Conservation (phyloP, 1,139 yeast species). For the Zygosaccharomyces sapae region DNA sequence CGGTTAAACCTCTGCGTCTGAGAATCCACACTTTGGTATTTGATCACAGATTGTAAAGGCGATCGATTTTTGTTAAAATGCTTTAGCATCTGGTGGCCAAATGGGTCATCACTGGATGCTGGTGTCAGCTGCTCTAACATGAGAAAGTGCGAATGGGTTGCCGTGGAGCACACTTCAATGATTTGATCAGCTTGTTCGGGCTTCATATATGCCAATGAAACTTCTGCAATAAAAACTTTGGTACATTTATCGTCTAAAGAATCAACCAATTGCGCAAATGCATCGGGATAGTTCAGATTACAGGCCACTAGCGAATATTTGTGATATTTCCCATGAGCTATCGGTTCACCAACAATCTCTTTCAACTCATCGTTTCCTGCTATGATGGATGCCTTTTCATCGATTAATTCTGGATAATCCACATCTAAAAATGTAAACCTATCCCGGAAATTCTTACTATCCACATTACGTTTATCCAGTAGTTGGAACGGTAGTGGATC, state of each 20-base stretch:
- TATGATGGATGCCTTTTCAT: conserved; percentile 52
- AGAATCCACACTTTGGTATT: conserved; percentile 49
- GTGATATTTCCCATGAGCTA: conserved; percentile 3
- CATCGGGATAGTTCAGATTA: conserved; percentile 51
- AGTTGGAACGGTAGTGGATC: conserved; percentile 74
- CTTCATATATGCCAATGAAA: conserved; percentile 76
- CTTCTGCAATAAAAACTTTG: conserved; percentile 72
- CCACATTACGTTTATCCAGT: conserved; percentile 38
- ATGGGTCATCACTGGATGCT: conserved; percentile 56
- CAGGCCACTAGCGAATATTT: conserved; percentile 64
- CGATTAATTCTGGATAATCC: conserved; percentile 68
- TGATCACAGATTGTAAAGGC: conserved; percentile 60
- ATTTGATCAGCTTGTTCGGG: conserved; percentile 64
- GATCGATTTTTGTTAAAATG: conserved; percentile 67
- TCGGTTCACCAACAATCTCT: conserved; percentile 43
- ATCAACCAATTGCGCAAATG: conserved; percentile 42
- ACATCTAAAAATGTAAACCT: conserved; percentile 58
- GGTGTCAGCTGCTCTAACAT: conserved; percentile 73
- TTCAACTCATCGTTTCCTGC: conserved; percentile 45
- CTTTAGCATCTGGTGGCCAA: conserved; percentile 68
- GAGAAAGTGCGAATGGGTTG: conserved; percentile 56
- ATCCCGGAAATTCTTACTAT: conserved; percentile 23
- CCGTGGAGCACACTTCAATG: conserved; percentile 45
- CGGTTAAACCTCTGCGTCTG: conserved; percentile 50
- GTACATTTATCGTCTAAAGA: conserved; percentile 34